phyloP scores from a whole-genome alignment of 75 land plant genomes.

The Isoetes taiwanensis region DNA sequence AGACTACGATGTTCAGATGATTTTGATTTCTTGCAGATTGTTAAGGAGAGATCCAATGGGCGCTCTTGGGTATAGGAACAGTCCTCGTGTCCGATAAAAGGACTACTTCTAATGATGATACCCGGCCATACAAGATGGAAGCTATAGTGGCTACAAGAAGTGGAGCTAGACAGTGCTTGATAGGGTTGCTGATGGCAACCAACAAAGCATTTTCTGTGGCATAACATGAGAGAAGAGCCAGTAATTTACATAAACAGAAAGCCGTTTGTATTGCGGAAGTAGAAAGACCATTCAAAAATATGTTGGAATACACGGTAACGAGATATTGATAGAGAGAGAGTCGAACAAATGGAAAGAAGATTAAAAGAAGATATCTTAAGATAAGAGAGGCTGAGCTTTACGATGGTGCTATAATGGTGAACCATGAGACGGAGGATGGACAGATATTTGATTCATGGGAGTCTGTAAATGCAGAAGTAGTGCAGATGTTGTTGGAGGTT shows the following conservation, averaged over 20 bases:
- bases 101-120: slow-evolving; percentile 39
- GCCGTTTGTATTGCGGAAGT: slow-evolving; percentile 97
- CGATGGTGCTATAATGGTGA: slow-evolving; percentile 90
- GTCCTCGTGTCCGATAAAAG: slow-evolving; percentile 38
- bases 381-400: slow-evolving; percentile 78
- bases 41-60: slow-evolving; percentile 96
- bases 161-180: slow-evolving; percentile 77
- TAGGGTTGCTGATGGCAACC: slow-evolving; percentile 44
- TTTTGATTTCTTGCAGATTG: slow-evolving; percentile 36
- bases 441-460: slow-evolving; percentile 97
- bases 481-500: slow-evolving; percentile 88
- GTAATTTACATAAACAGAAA: slow-evolving; percentile 92
- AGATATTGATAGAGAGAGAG: slow-evolving; percentile 90
- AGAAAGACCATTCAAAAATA: slow-evolving; percentile 88
- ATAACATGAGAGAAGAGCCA: slow-evolving; percentile 98
- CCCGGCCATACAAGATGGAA: slow-evolving; percentile 63
- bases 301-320: slow-evolving; percentile 93
- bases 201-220: slow-evolving; percentile 77
- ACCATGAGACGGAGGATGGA: slow-evolving; percentile 86
- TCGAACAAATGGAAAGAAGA: slow-evolving; percentile 87
- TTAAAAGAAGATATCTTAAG: slow-evolving; percentile 82
- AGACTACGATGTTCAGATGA: no score
- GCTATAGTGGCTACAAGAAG: slow-evolving; percentile 67
- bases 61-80: slow-evolving; percentile 60
- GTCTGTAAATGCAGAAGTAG: slow-evolving; percentile 40